Conservation (phyloP, 495 filamentous ascomycete genomes). For the Zalerion maritima region DNA sequence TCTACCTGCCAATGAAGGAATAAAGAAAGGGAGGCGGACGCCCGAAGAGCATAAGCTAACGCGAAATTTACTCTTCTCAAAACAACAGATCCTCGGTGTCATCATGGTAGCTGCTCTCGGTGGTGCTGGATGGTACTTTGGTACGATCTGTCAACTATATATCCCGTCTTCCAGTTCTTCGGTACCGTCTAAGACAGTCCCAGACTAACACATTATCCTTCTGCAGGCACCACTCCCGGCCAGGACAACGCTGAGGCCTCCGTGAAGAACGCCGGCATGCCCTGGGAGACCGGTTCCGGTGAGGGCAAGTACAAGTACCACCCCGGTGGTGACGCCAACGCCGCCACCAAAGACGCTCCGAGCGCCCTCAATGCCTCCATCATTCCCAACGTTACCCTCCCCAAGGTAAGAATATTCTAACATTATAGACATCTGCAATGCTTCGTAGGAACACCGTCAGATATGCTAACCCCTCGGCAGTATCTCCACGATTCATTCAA, state of each 20-base stretch:
- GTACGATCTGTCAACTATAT: constrained; percentile 21
- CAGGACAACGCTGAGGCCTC: constrained; percentile 38
- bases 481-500: constrained; percentile 88
- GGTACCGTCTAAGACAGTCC: constrained; percentile 3
- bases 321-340: constrained; percentile 68
- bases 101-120: constrained; percentile 84
- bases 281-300: constrained; percentile 60
- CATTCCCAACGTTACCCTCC: constrained; percentile 80
- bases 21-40: constrained; percentile 1
- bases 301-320: constrained; percentile 80
- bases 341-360: constrained; percentile 72
- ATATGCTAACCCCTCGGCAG: constrained; percentile 31
- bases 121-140: constrained; percentile 78
- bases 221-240: neutral
- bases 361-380: constrained; percentile 89
- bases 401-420: constrained; percentile 52
- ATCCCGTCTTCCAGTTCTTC: constrained; percentile 5
- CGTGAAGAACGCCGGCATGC: constrained; percentile 63
- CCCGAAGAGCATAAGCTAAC: constrained; percentile 10
- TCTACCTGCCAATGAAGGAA: constrained; percentile 1
- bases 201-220: neutral
- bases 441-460: neutral
- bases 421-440: constrained; percentile 2
- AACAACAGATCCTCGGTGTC: constrained; percentile 61
- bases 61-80: constrained; percentile 1